phyloP scores from a whole-genome alignment of 768 basidiomycete species.

The Phylloporus sp. region DNA sequence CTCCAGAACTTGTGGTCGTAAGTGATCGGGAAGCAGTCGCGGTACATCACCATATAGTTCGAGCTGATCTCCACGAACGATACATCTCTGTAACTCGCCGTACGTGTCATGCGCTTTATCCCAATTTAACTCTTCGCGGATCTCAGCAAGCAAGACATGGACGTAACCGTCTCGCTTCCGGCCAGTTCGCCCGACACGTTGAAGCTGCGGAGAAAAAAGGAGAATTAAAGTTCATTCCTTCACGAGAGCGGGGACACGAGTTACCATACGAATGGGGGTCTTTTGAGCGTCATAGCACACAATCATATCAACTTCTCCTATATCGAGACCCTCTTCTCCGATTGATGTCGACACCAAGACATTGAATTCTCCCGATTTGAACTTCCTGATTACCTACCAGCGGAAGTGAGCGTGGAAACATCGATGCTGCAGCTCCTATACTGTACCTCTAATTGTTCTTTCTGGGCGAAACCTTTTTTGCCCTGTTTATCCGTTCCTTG shows the following conservation, averaged over 20 bases:
- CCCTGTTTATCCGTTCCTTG: constrained; percentile 84
- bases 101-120: constrained; percentile 84
- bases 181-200: constrained; percentile 93
- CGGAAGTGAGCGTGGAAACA: constrained; percentile 6
- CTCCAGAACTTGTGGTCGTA: constrained; percentile 75
- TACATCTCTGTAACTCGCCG: constrained; percentile 82
- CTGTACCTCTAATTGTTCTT: constrained; percentile 82
- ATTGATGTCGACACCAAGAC: constrained; percentile 94
- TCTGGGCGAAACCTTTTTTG: constrained; percentile 85
- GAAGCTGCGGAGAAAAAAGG: constrained; percentile 53
- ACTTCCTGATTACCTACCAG: constrained; percentile 73
- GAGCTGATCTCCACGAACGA: constrained; percentile 79
- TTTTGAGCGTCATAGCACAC: constrained; percentile 97
- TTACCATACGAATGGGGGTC: constrained; percentile 92
- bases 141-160: constrained; percentile 88
- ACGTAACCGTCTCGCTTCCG: constrained; percentile 86
- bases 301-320: constrained; percentile 95
- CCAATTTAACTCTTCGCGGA: constrained; percentile 88
- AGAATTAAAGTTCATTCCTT: constrained; percentile 1
- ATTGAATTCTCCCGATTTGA: constrained; percentile 86
- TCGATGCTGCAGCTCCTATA: background rate
- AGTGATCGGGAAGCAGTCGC: constrained; percentile 74
- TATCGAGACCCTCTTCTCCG: constrained; percentile 97
- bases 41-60: constrained; percentile 93
- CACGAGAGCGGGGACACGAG: constrained; percentile 16